Evolutionary conservation across 164 flowering plant genomes (phyloP).

Genomic region (Hamamelis virginiana): DNA sequence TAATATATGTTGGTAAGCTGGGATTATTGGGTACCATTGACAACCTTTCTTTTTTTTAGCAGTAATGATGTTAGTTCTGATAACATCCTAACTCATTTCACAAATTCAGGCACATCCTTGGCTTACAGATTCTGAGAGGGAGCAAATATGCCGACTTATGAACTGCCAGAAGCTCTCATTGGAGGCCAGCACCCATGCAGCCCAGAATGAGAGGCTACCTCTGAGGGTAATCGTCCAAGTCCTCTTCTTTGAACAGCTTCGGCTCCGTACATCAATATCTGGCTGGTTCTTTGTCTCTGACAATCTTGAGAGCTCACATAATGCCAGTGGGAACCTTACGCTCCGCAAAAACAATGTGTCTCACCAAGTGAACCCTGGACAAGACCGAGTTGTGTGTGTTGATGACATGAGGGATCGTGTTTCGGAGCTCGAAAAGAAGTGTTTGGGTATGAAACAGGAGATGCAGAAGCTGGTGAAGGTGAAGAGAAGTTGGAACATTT

Average conservation of each 20-base stretch:
- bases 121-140: slow-evolving; percentile 63
- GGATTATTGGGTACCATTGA: too few relatives aligned
- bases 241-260: slow-evolving; percentile 67
- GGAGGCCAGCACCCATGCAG: slow-evolving; percentile 75
- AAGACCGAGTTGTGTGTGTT: slow-evolving; percentile 13
- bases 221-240: slow-evolving; percentile 67
- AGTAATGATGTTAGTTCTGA: too few relatives aligned
- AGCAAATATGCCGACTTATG: slow-evolving; percentile 65
- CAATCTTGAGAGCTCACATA: slow-evolving; percentile 46
- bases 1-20: too few relatives aligned
- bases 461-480: slow-evolving; percentile 49
- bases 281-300: slow-evolving; percentile 69
- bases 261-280: slow-evolving; percentile 58
- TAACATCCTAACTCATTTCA: background rate
- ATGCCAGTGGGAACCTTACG: slow-evolving; percentile 25
- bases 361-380: slow-evolving; percentile 6
- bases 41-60: too few relatives aligned
- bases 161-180: slow-evolving; percentile 70
- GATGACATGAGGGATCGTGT: slow-evolving; percentile 52
- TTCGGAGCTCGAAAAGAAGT: slow-evolving; percentile 66
- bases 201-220: slow-evolving; percentile 74
- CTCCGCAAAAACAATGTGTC: slow-evolving; percentile 21
- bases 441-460: slow-evolving; percentile 51
- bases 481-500: slow-evolving; percentile 52
- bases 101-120: slow-evolving; percentile 60